Evolutionary conservation across 768 basidiomycete species (phyloP).

Genomic region (Phanerochaete carnosa): DNA sequence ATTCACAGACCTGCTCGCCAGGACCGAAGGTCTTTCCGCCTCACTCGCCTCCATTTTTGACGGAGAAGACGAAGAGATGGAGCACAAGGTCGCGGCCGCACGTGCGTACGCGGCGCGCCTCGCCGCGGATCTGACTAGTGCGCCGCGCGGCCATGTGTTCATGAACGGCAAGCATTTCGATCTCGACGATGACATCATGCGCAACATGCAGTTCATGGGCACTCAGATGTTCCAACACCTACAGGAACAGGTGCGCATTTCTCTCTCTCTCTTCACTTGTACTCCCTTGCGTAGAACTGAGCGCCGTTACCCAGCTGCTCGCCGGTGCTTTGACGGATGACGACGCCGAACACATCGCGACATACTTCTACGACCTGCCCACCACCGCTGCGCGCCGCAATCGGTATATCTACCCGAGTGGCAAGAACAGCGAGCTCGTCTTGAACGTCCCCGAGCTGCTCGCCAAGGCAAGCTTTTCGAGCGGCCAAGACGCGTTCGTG

Average conservation of each 20-base stretch:
- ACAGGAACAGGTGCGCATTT: constrained; percentile 70
- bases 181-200: constrained; percentile 63
- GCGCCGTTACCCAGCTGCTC: constrained; percentile 43
- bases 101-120: constrained; percentile 54
- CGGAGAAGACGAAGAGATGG: constrained; percentile 26
- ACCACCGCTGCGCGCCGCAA: constrained; percentile 71
- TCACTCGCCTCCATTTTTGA: constrained; percentile 38
- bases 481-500: constrained; percentile 47
- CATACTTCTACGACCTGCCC: constrained; percentile 90
- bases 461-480: constrained; percentile 39
- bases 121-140: constrained; percentile 38
- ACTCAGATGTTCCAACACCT: constrained; percentile 59
- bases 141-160: constrained; percentile 66
- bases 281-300: constrained; percentile 19
- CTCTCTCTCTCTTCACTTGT: neutral
- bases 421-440: constrained; percentile 45
- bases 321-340: constrained; percentile 53
- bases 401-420: constrained; percentile 60
- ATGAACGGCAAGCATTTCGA: constrained; percentile 83
- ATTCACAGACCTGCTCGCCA: constrained; percentile 33
- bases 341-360: constrained; percentile 47
- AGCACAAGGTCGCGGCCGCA: constrained; percentile 40
- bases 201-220: constrained; percentile 59
- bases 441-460: constrained; percentile 57
- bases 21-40: neutral